A percentile compares a stretch with the other conserved stretches of the same genome.
Evolutionary conservation across 306 rosid species (phyloP).

Genomic region (Argentina anserina): DNA sequence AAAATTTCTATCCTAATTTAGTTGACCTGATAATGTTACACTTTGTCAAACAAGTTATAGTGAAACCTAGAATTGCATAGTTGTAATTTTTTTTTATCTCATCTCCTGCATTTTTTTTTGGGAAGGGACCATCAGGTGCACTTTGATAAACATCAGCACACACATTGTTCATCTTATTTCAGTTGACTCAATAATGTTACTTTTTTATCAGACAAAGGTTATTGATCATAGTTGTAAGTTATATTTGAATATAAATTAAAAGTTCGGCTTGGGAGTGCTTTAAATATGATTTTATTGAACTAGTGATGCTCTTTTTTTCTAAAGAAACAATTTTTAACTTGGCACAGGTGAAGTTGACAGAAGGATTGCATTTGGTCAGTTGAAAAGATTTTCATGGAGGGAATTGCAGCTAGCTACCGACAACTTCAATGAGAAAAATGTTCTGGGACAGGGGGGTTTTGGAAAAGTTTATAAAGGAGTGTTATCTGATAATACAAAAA

Average conservation of each 20-base stretch:
- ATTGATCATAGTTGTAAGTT: not conserved
- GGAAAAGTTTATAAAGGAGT: conserved; percentile 99
- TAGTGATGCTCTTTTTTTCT: not conserved
- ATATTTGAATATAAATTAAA: not conserved
- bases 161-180: not conserved
- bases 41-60: not conserved
- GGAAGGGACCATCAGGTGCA: not conserved
- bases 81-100: not conserved
- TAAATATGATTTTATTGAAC: conserved; percentile 4
- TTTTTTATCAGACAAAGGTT: not conserved
- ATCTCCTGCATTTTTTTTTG: not conserved
- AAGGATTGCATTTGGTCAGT: conserved; percentile 92
- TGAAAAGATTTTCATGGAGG: conserved; percentile 87
- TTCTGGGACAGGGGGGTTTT: conserved; percentile 98
- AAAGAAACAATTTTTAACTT: not conserved
- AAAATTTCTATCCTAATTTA: not conserved
- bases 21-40: not conserved
- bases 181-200: not conserved
- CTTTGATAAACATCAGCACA: not conserved
- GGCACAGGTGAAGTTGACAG: conserved; percentile 87
- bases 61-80: not conserved
- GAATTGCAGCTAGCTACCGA: conserved; percentile 93
- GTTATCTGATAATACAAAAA: conserved; percentile 74
- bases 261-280: not conserved
- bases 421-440: conserved; percentile 82